phyloP scores from a whole-genome alignment of 2,329 filamentous ascomycete genomes.

The Macrophomina tecta region DNA sequence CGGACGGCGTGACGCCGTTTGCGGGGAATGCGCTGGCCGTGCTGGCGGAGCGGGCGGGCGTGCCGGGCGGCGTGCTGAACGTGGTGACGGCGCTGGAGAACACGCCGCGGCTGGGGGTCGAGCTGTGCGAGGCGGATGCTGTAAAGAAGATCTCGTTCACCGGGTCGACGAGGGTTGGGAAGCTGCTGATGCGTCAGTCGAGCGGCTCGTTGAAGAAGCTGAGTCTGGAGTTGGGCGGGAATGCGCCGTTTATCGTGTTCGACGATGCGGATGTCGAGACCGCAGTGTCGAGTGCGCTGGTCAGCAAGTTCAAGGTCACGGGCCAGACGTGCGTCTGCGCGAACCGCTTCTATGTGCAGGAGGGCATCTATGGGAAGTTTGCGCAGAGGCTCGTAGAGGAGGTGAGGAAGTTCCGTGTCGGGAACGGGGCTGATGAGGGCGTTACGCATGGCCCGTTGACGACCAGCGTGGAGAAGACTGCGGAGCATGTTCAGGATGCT shows the following conservation, averaged over 20 bases:
- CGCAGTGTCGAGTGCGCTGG: conserved; percentile 47
- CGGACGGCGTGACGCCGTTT: conserved; percentile 49
- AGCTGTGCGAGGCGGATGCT: conserved; percentile 45
- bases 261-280: conserved; percentile 52
- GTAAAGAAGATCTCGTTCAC: conserved; percentile 52
- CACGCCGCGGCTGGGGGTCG: conserved; percentile 35
- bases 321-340: conserved; percentile 46
- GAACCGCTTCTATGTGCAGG: not conserved
- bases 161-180: conserved; percentile 46
- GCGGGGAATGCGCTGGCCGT: conserved; percentile 45
- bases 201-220: conserved; percentile 51
- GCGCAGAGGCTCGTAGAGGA: not conserved
- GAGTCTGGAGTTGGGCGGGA: conserved; percentile 53
- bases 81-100: conserved; percentile 42
- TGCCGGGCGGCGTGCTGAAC: conserved; percentile 50
- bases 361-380: not conserved
- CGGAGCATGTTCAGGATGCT: conserved; percentile 25
- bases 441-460: not conserved
- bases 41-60: conserved; percentile 46
- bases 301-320: conserved; percentile 59
- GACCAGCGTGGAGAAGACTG: not conserved
- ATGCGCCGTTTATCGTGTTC: conserved; percentile 52
- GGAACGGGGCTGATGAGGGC: not conserved
- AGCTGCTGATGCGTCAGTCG: conserved; percentile 48
- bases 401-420: not conserved